Evolutionary conservation across 768 basidiomycete species (phyloP).

Genomic region (Boletus sp.): DNA sequence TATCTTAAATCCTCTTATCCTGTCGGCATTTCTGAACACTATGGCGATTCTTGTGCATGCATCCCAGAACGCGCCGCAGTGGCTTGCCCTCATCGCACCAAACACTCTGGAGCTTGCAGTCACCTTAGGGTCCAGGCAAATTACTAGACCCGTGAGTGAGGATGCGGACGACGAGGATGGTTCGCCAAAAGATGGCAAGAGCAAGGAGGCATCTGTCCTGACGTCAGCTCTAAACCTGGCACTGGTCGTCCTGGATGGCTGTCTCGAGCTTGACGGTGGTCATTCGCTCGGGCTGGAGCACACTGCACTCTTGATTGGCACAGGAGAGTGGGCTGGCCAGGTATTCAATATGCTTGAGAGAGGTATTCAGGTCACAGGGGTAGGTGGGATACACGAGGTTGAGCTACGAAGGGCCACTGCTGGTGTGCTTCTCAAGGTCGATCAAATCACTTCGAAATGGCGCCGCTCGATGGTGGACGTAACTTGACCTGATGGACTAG

Average conservation of each 20-base stretch:
- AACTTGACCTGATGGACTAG: neutral
- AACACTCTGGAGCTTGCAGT: slow-evolving; percentile 82
- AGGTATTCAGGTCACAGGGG: slow-evolving; percentile 58
- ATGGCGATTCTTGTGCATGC: slow-evolving; percentile 81
- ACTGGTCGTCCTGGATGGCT: slow-evolving; percentile 72
- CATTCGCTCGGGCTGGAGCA: slow-evolving; percentile 73
- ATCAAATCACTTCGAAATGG: slow-evolving; percentile 69
- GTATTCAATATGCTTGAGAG: slow-evolving; percentile 66
- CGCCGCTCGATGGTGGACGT: slow-evolving; percentile 59
- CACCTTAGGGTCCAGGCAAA: slow-evolving; percentile 67
- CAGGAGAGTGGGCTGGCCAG: slow-evolving; percentile 77
- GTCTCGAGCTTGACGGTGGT: slow-evolving; percentile 75
- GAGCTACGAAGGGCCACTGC: slow-evolving; percentile 69
- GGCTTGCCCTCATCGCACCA: slow-evolving; percentile 78
- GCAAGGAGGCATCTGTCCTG: slow-evolving; percentile 71
- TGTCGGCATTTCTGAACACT: slow-evolving; percentile 75
- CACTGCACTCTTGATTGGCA: slow-evolving; percentile 63
- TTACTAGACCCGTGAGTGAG: slow-evolving; percentile 42
- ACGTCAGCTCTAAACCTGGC: slow-evolving; percentile 75
- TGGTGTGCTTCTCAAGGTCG: slow-evolving; percentile 78
- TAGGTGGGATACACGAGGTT: slow-evolving; percentile 63
- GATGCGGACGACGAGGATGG: slow-evolving; percentile 35
- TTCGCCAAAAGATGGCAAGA: slow-evolving; percentile 20
- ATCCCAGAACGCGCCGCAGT: slow-evolving; percentile 74
- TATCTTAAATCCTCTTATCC: slow-evolving; percentile 72